Conservation (phyloP, 495 filamentous ascomycete species). For the Lineolata rhizophorae region DNA sequence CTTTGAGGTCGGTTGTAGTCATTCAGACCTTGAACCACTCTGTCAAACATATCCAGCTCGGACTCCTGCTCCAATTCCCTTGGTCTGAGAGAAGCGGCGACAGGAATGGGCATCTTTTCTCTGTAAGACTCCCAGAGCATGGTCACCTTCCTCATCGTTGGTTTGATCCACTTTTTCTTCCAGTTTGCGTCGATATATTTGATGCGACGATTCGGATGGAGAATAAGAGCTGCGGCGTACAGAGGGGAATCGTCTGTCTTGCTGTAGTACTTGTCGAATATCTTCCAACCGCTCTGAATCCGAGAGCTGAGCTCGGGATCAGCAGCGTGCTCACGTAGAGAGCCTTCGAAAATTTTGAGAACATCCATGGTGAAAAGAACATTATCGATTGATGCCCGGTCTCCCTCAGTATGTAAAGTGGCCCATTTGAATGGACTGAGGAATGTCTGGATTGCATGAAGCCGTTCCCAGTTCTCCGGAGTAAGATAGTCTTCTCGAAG, state of each 20-base stretch:
- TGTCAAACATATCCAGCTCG: neutral
- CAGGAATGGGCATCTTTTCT: neutral
- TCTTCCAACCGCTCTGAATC: conserved; percentile 1
- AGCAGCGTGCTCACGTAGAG: too few species aligned
- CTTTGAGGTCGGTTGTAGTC: neutral
- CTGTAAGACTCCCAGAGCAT: neutral
- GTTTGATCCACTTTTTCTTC: neutral
- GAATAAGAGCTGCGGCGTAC: conserved; percentile 2
- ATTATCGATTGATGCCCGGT: neutral
- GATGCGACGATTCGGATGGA: conserved; percentile 1
- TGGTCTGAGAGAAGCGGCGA: neutral
- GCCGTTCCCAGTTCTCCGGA: neutral
- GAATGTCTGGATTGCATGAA: neutral
- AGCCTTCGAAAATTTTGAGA: too few species aligned
- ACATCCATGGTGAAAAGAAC: neutral
- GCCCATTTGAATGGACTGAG: neutral
- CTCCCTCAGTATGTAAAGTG: neutral
- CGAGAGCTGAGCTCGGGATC: neutral
- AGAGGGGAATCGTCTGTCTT: neutral
- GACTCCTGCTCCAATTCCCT: neutral
- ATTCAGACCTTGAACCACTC: neutral
- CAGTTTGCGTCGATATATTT: neutral
- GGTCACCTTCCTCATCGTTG: neutral
- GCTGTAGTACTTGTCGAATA: neutral
- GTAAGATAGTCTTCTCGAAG: neutral